These are phyloP conservation scores for Xylaria longipes DNA, from an alignment of 495 filamentous ascomycete species.

Conservation along the genomic window DNA sequence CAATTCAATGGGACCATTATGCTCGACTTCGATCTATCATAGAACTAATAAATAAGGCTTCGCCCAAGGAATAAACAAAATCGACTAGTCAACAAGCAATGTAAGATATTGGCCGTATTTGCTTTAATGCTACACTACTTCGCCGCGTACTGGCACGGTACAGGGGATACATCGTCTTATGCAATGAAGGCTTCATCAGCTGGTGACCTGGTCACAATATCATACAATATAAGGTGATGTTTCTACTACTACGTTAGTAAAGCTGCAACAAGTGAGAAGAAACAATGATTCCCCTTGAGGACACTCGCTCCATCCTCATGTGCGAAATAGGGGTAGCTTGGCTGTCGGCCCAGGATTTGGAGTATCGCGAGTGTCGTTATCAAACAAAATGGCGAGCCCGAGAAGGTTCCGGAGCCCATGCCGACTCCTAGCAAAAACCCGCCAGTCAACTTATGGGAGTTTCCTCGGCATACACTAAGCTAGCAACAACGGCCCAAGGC, in stretches of 20 bases:
- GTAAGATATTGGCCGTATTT: not conserved
- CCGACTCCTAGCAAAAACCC: not conserved
- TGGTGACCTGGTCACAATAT: slow-evolving; percentile 1
- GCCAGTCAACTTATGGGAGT: not conserved
- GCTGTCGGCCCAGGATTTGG: not conserved
- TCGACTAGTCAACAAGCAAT: not conserved
- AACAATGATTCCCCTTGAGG: not conserved
- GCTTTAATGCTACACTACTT: not conserved
- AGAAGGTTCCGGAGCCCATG: not conserved
- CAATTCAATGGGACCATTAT: not conserved
- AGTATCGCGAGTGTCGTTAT: not conserved
- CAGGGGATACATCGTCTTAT: not conserved
- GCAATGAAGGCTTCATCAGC: not conserved
- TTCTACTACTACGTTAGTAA: not conserved
- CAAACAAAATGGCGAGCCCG: not conserved
- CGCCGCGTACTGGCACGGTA: not conserved
- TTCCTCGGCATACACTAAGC: not conserved
- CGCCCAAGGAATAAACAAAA: not conserved
- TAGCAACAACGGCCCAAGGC: not conserved
- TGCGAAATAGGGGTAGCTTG: not conserved
- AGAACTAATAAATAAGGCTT: not conserved
- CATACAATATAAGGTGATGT: not conserved
- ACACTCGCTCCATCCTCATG: not conserved
- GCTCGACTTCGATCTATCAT: not conserved
- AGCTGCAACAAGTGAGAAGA: not conserved